A percentile compares a stretch with the other conserved stretches of the same genome.
Conservation (phyloP, 768 basidiomycete species). For the Collybia mongolica region DNA sequence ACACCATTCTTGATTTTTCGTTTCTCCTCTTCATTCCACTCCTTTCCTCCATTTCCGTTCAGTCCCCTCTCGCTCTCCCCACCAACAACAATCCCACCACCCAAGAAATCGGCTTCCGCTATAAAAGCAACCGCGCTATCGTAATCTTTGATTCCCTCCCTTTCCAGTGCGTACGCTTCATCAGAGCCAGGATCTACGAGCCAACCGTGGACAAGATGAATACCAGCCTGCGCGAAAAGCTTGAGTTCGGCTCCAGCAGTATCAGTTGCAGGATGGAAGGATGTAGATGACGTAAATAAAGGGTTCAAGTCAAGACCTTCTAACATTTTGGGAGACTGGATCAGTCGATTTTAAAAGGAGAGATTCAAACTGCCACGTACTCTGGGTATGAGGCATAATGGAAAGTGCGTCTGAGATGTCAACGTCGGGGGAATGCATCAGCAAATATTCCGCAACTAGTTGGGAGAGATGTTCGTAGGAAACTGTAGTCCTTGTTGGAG, state of each 20-base stretch:
- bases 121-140: constrained; percentile 73
- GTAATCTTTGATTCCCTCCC: constrained; percentile 56
- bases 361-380: constrained; percentile 39
- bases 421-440: constrained; percentile 54
- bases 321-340: constrained; percentile 22
- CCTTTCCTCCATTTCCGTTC: constrained; percentile 13
- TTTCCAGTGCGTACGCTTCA: constrained; percentile 50
- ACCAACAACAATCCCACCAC: constrained; percentile 49
- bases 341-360: not conserved
- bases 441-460: constrained; percentile 80
- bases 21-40: constrained; percentile 53
- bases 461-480: constrained; percentile 86
- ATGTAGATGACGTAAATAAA: constrained; percentile 65
- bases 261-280: constrained; percentile 60
- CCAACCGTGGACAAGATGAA: constrained; percentile 89
- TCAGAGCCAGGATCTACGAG: constrained; percentile 67
- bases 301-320: constrained; percentile 92
- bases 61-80: constrained; percentile 13
- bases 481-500: constrained; percentile 62
- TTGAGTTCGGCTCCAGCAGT: constrained; percentile 73
- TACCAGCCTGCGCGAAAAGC: constrained; percentile 80
- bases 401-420: constrained; percentile 73
- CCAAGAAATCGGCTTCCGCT: constrained; percentile 77
- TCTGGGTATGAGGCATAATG: constrained; percentile 74
- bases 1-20: constrained; percentile 71